These are phyloP conservation scores for Iris macrosiphon DNA, from an alignment of 106 monocot species.

Conservation along the genomic window DNA sequence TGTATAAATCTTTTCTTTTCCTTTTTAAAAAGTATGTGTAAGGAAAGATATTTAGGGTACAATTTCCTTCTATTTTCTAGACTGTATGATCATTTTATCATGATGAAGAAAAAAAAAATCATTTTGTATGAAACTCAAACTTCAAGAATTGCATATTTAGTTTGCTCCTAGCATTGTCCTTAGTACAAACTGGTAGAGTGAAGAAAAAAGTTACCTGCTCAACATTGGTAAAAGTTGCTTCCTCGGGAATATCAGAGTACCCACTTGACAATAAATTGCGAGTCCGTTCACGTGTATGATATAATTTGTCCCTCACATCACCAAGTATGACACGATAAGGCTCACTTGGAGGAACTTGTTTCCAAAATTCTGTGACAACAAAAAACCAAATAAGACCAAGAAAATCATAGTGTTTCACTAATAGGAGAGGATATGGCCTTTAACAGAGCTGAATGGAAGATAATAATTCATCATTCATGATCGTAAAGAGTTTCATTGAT, in stretches of 20 bases:
- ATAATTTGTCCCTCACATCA: conserved; percentile 59
- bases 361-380: conserved; percentile 65
- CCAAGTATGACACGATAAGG: conserved; percentile 78
- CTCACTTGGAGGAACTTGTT: conserved; percentile 60
- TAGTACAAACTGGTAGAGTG: not conserved
- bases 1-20: too few relatives aligned
- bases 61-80: too few relatives aligned
- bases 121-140: too few relatives aligned
- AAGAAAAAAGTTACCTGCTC: conserved; percentile 18
- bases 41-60: too few relatives aligned
- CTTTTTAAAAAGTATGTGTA: too few relatives aligned
- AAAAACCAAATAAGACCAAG: not conserved
- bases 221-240: conserved; percentile 34
- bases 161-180: not conserved
- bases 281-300: conserved; percentile 58
- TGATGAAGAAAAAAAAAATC: too few relatives aligned
- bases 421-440: not conserved
- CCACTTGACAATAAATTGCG: conserved; percentile 48
- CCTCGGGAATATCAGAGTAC: conserved; percentile 49
- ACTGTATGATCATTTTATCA: too few relatives aligned
- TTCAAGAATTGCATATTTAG: too few relatives aligned
- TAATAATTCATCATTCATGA: not conserved
- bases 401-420: not conserved
- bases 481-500: too few relatives aligned
- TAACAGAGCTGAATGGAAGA: not conserved